A percentile compares a stretch with the other conserved stretches of the same genome.
Conservation (phyloP, 1,284 basidiomycete species). For the Inonotus obliquus region DNA sequence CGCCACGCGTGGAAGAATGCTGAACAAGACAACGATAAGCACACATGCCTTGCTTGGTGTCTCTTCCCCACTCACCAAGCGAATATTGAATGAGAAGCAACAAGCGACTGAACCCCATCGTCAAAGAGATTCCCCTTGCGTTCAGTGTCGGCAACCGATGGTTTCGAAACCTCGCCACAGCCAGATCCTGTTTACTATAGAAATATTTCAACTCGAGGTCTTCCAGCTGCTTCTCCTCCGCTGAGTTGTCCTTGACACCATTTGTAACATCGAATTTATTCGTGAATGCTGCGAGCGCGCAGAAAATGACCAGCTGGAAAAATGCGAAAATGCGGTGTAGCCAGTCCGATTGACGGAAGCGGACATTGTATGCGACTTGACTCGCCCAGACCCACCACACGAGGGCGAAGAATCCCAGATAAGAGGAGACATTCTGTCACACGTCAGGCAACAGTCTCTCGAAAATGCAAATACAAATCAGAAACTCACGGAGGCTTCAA, state of each 20-base stretch:
- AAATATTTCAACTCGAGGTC: neutral
- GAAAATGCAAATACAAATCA: neutral
- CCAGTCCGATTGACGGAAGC: conserved; percentile 17
- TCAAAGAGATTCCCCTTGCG: conserved; percentile 17
- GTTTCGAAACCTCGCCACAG: neutral
- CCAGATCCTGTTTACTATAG: neutral
- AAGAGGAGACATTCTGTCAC: conserved; percentile 9
- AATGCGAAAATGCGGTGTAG: conserved; percentile 16
- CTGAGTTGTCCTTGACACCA: neutral
- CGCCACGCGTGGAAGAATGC: neutral
- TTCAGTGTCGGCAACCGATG: conserved; percentile 13
- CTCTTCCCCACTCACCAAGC: conserved; percentile 12
- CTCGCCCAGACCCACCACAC: conserved; percentile 22
- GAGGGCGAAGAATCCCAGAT: conserved; percentile 17
- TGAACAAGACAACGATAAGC: neutral
- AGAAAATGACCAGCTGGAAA: conserved; percentile 18
- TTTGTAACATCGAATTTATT: conserved; percentile 17
- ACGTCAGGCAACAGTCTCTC: neutral
- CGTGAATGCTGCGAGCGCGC: conserved; percentile 18
- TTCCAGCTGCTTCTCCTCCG: neutral
- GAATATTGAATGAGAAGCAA: conserved; percentile 17
- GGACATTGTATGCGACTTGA: conserved; percentile 15
- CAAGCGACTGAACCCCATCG: conserved; percentile 17
- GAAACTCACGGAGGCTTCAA: conserved; percentile 2
- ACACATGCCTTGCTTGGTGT: too few relatives aligned